phyloP scores from a whole-genome alignment of 202 grass and related monocot species.

The Saccharum hybrid region DNA sequence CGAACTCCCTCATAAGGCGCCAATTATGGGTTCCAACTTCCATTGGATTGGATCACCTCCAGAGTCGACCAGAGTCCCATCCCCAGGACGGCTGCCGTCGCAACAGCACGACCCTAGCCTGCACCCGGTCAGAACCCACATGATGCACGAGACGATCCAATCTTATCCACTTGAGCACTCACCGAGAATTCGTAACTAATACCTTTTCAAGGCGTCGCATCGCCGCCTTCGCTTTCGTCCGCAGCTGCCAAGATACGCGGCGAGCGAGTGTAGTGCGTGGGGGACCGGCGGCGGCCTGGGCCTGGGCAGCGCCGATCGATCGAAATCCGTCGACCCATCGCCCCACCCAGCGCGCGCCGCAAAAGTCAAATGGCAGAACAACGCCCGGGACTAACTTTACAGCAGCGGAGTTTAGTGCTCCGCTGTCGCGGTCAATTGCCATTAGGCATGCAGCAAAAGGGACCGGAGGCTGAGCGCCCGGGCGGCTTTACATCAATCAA shows the following conservation, averaged over 20 bases:
- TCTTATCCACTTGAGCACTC: neutral
- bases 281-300: neutral
- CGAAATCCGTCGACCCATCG: neutral
- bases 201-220: neutral
- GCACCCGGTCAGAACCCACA: conserved; percentile 7
- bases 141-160: conserved; percentile 34
- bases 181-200: neutral
- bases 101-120: too few relatives aligned
- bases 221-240: neutral
- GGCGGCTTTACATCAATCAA: neutral
- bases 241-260: conserved; percentile 21
- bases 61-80: neutral
- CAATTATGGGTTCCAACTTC: conserved; percentile 43
- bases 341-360: neutral
- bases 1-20: neutral
- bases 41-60: neutral
- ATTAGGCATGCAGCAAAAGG: conserved; percentile 8
- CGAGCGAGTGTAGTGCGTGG: conserved; percentile 27
- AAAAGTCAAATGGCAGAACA: conserved; percentile 50
- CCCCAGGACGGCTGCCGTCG: neutral
- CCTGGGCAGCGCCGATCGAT: neutral
- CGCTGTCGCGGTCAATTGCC: conserved; percentile 41
- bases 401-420: conserved; percentile 35
- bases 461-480: neutral
- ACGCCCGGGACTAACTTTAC: conserved; percentile 16